Evolutionary conservation across 1,284 basidiomycete genomes (phyloP).

Genomic region (Trametes polyzona): DNA sequence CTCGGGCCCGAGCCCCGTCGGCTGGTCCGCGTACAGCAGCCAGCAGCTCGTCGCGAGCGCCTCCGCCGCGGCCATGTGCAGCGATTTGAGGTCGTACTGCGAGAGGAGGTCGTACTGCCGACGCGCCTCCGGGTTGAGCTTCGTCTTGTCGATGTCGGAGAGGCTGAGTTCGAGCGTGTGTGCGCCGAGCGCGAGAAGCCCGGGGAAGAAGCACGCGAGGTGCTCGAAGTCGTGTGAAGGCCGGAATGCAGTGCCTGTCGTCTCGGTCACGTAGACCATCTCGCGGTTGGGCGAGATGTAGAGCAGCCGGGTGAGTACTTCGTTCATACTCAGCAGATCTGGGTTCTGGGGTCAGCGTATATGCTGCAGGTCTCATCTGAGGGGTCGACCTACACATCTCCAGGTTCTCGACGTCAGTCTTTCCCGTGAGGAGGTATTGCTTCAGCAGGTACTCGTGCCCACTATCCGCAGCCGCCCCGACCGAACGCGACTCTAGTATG

Average conservation of each 20-base stretch:
- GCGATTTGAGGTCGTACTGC: slow-evolving; percentile 48
- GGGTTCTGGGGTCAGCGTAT: background rate
- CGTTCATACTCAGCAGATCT: slow-evolving; percentile 66
- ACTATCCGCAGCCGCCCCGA: slow-evolving; percentile 71
- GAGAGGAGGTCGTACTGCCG: slow-evolving; percentile 28
- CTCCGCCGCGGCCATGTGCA: slow-evolving; percentile 68
- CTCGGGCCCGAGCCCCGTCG: slow-evolving; percentile 66
- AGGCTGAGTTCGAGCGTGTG: slow-evolving; percentile 63
- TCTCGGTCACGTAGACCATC: slow-evolving; percentile 56
- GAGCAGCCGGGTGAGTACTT: slow-evolving; percentile 66
- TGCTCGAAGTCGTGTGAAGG: slow-evolving; percentile 70
- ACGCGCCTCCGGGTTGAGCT: slow-evolving; percentile 36
- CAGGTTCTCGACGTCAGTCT: slow-evolving; percentile 58
- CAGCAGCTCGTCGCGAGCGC: slow-evolving; percentile 73
- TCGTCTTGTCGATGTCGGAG: slow-evolving; percentile 49
- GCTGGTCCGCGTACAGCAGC: slow-evolving; percentile 64
- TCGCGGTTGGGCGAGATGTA: slow-evolving; percentile 67
- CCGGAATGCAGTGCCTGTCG: slow-evolving; percentile 24
- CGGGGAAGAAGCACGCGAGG: slow-evolving; percentile 79
- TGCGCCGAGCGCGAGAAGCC: slow-evolving; percentile 74
- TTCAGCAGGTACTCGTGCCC: slow-evolving; percentile 81
- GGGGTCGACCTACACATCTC: slow-evolving; percentile 58
- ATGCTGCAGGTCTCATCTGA: background rate
- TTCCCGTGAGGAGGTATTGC: slow-evolving; percentile 66
- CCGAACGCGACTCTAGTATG: slow-evolving; percentile 40